Evolutionary conservation across 495 filamentous ascomycete genomes (phyloP), one percentile per base, ranked within the genome.

Genomic region (Aspergillus conjunctus): DNA sequence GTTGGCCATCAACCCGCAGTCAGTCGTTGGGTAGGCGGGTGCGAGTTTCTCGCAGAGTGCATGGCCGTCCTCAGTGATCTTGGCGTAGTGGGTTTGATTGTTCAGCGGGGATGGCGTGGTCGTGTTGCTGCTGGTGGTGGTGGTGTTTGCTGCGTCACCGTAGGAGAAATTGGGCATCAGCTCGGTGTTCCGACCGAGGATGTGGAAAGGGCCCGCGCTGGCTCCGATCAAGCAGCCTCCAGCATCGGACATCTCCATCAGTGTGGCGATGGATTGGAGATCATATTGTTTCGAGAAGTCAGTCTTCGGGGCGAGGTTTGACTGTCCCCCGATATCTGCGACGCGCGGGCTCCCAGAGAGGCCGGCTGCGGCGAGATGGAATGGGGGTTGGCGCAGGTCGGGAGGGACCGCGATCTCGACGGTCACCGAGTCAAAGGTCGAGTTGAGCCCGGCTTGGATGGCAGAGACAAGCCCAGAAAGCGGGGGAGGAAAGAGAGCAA

Each of bases 1-100:
- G 49, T 77, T 77, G 30, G 66, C 69, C 76, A 79, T 79, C 2
- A 77, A 61, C 1, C 66, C 76, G 46, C 64, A 77, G 39, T 73
- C 71, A 1, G 72, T 68, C 17, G 60, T 71, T 0, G 50, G 2
- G 10, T 46, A 39, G 6, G 14, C n/a, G 18, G 14, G 4, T 61
- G 45, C 39, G 61, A 67, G 3, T 44, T 48, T 5, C 62, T 39
- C 3, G 63, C 14, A 18, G 26, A 20, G 10, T 12, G 4, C 17
- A 9, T 22, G 18, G 55, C 17, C 51, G 50, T 51, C 51, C 2
- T 7, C 34, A 14, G 50, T 59, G 11, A 58, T 34, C 20, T 22
- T 39, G 1, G 56, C 32, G 15, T 45, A 21, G 20, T 50, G 18
- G 12, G 22, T 49, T 21, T 37, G 55, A 12, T 34, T 46, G 31